Evolutionary conservation across 148 eudicot species (phyloP).

Genomic region (Pharnaceum exiguum): DNA sequence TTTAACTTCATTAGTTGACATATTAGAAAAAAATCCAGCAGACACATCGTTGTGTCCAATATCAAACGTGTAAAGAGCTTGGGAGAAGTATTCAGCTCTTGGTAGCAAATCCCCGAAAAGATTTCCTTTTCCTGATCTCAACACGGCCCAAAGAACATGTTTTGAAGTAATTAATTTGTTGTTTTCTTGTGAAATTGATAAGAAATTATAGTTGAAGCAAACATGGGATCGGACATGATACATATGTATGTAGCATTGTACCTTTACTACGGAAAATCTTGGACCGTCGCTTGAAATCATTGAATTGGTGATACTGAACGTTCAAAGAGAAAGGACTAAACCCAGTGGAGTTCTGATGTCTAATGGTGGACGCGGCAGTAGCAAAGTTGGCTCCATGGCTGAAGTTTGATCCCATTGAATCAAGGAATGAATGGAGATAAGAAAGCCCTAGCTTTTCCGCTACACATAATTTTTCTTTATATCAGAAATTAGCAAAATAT

Average conservation of each 20-base stretch:
- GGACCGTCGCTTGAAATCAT: conserved; percentile 4
- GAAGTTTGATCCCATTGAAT: conserved; percentile 71
- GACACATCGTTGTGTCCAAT: conserved; percentile 73
- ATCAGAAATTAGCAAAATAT: no score
- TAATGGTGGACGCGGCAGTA: conserved; percentile 59
- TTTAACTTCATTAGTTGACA: conserved; percentile 52
- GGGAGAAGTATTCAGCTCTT: conserved; percentile 29
- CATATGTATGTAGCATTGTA: not conserved
- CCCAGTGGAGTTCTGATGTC: conserved; percentile 40
- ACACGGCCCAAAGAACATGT: not conserved
- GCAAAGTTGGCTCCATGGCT: conserved; percentile 80
- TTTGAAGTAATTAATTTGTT: no score
- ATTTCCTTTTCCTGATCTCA: conserved; percentile 11
- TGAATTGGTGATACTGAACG: conserved; percentile 54
- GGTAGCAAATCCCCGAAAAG: conserved; percentile 39
- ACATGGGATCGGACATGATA: no score
- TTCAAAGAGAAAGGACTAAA: conserved; percentile 55
- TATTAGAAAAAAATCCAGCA: conserved; percentile 29
- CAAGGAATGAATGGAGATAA: conserved; percentile 56
- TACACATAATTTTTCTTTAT: no score
- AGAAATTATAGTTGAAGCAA: no score
- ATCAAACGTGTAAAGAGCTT: conserved; percentile 69
- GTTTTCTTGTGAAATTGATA: no score
- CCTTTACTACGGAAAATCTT: not conserved
- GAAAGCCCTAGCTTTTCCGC: conserved; percentile 55